Conservation (phyloP, 805 yeast species). For the Yamadazyma tumulicola region DNA sequence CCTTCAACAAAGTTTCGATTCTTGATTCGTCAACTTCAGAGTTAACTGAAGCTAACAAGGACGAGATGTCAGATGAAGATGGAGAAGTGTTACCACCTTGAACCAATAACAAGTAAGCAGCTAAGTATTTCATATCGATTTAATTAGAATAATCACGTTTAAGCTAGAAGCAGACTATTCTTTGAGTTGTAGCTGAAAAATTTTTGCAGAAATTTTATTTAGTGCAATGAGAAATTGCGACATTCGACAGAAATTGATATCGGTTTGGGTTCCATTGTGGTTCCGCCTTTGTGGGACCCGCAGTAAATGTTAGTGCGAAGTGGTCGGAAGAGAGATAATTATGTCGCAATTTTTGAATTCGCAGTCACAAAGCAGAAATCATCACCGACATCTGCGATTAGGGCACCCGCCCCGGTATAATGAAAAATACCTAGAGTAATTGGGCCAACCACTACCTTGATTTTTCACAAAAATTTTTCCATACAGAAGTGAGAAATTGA, state of each 20-base stretch:
- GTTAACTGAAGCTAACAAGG: conserved; percentile 53
- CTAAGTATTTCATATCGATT: conserved; percentile 38
- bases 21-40: conserved; percentile 61
- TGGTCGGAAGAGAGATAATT: background rate
- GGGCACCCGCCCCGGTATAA: conserved; percentile 1
- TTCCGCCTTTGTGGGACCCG: no score
- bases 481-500: background rate
- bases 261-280: no score
- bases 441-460: background rate
- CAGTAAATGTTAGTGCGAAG: no score
- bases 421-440: background rate
- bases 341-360: conserved; percentile 2
- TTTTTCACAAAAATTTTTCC: conserved; percentile 1
- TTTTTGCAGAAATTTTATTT: conserved; percentile 9
- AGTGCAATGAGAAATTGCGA: no score
- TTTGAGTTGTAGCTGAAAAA: conserved; percentile 39
- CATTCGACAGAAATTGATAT: background rate
- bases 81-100: conserved; percentile 46
- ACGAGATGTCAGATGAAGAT: conserved; percentile 39
- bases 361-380: conserved; percentile 7
- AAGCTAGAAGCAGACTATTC: conserved; percentile 69
- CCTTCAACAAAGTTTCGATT: conserved; percentile 45
- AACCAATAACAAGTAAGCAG: conserved; percentile 46
- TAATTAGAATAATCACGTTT: conserved; percentile 19
- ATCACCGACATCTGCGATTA: background rate